A percentile compares a stretch with the other conserved stretches of the same genome.
phyloP scores from a whole-genome alignment of 2,329 filamentous ascomycete genomes.

The Aspergillus aculeatus region DNA sequence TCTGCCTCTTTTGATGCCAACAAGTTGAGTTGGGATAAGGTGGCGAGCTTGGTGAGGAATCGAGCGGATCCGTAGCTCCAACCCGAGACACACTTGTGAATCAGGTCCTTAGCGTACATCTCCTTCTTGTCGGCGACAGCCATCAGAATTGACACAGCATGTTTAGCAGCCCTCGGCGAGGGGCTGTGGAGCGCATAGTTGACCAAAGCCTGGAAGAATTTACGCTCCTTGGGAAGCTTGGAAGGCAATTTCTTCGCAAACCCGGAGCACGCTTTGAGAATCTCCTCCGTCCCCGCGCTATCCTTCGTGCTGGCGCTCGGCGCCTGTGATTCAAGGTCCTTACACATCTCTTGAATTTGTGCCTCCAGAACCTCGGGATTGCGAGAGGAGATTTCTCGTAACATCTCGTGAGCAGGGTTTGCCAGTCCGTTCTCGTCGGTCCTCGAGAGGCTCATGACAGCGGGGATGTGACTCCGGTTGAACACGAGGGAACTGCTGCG shows the following conservation, averaged over 20 bases:
- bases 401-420: conserved; percentile 76
- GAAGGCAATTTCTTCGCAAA: conserved; percentile 83
- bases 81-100: conserved; percentile 71
- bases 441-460: conserved; percentile 83
- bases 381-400: conserved; percentile 86
- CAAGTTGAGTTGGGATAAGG: conserved; percentile 67
- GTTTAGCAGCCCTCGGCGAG: conserved; percentile 82
- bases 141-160: conserved; percentile 87
- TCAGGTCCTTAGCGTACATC: conserved; percentile 79
- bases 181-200: conserved; percentile 80
- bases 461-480: conserved; percentile 88
- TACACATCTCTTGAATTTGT: conserved; percentile 87
- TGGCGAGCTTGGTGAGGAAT: conserved; percentile 62
- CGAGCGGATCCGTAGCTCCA: conserved; percentile 71
- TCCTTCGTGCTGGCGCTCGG: conserved; percentile 68
- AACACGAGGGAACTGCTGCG: conserved; percentile 81
- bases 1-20: conserved; percentile 70
- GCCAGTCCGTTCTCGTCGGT: conserved; percentile 78
- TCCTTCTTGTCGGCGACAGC: conserved; percentile 74
- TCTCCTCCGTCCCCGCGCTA: conserved; percentile 76
- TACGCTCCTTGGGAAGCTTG: conserved; percentile 77
- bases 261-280: conserved; percentile 87
- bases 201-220: conserved; percentile 76
- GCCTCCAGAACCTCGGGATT: conserved; percentile 91
- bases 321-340: conserved; percentile 76